phyloP scores from a whole-genome alignment of 805 yeast species.

The Metschnikowia dekortorum region DNA sequence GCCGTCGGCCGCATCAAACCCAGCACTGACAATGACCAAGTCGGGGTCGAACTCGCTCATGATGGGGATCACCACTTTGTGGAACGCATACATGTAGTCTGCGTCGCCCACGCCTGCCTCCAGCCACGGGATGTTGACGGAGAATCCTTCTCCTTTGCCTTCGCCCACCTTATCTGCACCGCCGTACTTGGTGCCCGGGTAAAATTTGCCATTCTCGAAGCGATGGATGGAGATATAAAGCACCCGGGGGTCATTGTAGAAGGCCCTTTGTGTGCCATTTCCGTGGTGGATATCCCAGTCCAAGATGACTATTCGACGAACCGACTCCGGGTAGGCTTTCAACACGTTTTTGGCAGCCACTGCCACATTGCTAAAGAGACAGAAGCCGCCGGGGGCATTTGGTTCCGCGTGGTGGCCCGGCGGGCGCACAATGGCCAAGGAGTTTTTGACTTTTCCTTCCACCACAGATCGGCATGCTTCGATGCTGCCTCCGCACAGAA shows the following conservation, averaged over 20 bases:
- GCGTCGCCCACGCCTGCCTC: slow-evolving; percentile 90
- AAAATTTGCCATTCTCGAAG: slow-evolving; percentile 85
- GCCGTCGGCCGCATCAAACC: slow-evolving; percentile 98
- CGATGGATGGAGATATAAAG: slow-evolving; percentile 89
- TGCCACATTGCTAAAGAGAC: slow-evolving; percentile 93
- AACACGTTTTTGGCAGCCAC: slow-evolving; percentile 89
- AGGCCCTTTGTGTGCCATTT: slow-evolving; percentile 94
- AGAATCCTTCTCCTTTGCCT: slow-evolving; percentile 81
- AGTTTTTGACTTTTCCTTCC: slow-evolving; percentile 86
- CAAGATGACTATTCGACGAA: slow-evolving; percentile 72
- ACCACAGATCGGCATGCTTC: slow-evolving; percentile 95
- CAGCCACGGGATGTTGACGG: slow-evolving; percentile 93
- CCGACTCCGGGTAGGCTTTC: slow-evolving; percentile 81
- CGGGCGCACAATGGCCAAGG: slow-evolving; percentile 93
- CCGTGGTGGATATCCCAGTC: slow-evolving; percentile 99
- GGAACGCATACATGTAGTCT: slow-evolving; percentile 90
- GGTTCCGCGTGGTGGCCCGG: slow-evolving; percentile 99
- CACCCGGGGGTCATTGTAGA: slow-evolving; percentile 83
- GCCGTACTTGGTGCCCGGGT: slow-evolving; percentile 91
- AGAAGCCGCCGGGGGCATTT: slow-evolving; percentile 93
- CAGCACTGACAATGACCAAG: slow-evolving; percentile 86
- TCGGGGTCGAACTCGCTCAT: slow-evolving; percentile 90
- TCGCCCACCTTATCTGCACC: slow-evolving; percentile 77
- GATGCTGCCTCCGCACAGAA: slow-evolving; percentile 95
- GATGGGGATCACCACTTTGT: slow-evolving; percentile 80